Evolutionary conservation across 441 rosid species (phyloP), one percentile per base, ranked within the genome.

Genomic region (Iberis amara): DNA sequence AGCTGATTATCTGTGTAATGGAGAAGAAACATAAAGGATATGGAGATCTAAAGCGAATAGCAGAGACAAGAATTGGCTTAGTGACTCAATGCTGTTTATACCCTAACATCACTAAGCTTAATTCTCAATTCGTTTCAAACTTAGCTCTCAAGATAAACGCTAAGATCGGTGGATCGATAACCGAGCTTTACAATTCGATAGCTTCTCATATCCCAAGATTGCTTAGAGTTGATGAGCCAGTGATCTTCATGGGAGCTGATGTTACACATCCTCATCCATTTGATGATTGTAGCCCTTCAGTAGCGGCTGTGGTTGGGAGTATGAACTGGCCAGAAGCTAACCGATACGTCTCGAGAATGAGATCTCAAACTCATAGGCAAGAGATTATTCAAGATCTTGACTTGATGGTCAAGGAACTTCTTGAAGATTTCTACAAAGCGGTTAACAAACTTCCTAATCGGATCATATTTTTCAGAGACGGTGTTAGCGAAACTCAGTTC

Each of bases 11-110:
- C 35, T 87, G 96, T 54, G 55, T 91, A 53, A 87, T 91, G 98
- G 98, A 91, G 78, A 85, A 75, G 55, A 87, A 86, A 60, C 98
- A 91, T 70, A 81, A 77, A 74, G 98, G 84, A 10, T 83, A 83
- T 6, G 90, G 73, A 13, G 86, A 83, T 49, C 55, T 83, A 70
- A 83, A 83, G 64, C 47, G 86, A 8, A 83, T 83, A 39, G 86
- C 90, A 0, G 90, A 80, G 65, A 83, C 90, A 4, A 71, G 75
- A 31, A 75, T 83, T 0, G 90, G 90, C 5, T 82, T 83, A 11
- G 69, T 83, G 39, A 83, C 78, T 5, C 90, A 83, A 33, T 83
- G 90, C 64, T 83, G 90, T 75, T 60, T 83, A 61, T 83, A 78
- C 59, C 45, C 79, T 5, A 83, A 83, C 73, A 75, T 80, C 42